Base-by-base conservation (phyloP, 192 early-diverging fungal genomes). In the Coemansia guatemalensis region DNA sequence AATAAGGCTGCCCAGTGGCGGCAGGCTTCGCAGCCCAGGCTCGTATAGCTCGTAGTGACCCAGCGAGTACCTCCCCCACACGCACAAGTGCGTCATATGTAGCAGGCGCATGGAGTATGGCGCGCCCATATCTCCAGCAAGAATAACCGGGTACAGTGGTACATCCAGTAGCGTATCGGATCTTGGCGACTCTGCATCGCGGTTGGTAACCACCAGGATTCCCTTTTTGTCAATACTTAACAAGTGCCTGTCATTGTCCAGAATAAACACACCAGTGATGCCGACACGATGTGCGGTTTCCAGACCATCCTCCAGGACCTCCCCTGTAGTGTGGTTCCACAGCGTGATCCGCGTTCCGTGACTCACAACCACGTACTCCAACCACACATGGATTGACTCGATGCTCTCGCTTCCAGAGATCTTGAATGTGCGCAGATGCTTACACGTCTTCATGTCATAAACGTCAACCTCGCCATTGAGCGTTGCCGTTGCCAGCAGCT, bases 21-120 rank as follows among this genome's bases (percentile, higher is more conserved):
- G 77, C 60, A 80, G 56, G 55, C 61, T 60, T 3, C 55, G 39
- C 58, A 80, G 39, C 20, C 77, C 77, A 0, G 78, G 78, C 60
- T 75, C 74, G 33, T 71, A 81, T 17, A 81, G 62, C 67, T 81
- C 74, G 54, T 73, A 81, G 63, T 81, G 78, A 11, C 78, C 78
- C 49, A 81, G 52, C 47, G 66, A 60, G 57, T 60, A 73, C 53
- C 62, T 71, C 17, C 78, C 78, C 74, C 74, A 81, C 50, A 81
- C 78, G 39, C 73, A 81, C 65, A 81, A n/a, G 41, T 81, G 78
- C 56, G 70, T 67, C 70, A 68, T 72, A 32, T 81, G 78, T 47
- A 81, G 35, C 21, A 81, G 63, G n/a, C 78, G 73, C 78, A 81
- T 81, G 47, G 68, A 49, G 53, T 76, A 81, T 27, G 78, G 78